Conservation (phyloP, 1,139 yeast genomes). For the Geotrichum reessii region DNA sequence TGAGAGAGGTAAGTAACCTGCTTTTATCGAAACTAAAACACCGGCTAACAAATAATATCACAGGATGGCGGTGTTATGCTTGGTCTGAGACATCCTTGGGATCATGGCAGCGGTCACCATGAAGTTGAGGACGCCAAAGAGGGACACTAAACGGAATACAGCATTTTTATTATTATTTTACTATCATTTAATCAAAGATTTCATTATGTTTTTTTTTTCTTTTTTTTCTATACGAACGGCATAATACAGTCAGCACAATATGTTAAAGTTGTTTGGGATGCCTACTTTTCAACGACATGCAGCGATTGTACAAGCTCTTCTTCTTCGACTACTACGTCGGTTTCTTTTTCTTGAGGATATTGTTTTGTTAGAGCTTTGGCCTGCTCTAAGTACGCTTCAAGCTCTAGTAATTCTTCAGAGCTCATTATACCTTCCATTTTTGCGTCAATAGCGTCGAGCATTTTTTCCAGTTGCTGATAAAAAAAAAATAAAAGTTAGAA, state of each 20-base stretch:
- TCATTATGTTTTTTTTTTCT: background rate
- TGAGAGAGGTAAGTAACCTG: constrained; percentile 50
- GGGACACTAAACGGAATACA: constrained; percentile 10
- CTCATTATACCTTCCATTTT: constrained; percentile 46
- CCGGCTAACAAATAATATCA: background rate
- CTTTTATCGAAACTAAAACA: background rate
- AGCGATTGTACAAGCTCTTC: background rate
- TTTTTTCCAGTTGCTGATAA: constrained; percentile 43
- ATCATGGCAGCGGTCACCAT: constrained; percentile 30
- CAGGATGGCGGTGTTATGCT: constrained; percentile 40
- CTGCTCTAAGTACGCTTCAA: constrained; percentile 10
- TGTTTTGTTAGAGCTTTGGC: background rate
- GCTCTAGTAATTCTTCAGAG: constrained; percentile 32
- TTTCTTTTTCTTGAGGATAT: background rate
- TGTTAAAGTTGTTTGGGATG: background rate
- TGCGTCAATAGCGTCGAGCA: constrained; percentile 52
- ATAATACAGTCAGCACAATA: background rate
- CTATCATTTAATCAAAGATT: background rate
- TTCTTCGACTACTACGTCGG: background rate
- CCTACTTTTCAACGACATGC: background rate
- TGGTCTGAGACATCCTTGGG: constrained; percentile 43
- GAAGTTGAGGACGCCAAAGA: constrained; percentile 18
- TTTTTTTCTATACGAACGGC: background rate
- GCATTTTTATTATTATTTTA: constrained; percentile 2
- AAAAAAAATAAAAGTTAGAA: background rate